Conservation (phyloP, 2,329 filamentous ascomycete species). For the Apiospora aurea region DNA sequence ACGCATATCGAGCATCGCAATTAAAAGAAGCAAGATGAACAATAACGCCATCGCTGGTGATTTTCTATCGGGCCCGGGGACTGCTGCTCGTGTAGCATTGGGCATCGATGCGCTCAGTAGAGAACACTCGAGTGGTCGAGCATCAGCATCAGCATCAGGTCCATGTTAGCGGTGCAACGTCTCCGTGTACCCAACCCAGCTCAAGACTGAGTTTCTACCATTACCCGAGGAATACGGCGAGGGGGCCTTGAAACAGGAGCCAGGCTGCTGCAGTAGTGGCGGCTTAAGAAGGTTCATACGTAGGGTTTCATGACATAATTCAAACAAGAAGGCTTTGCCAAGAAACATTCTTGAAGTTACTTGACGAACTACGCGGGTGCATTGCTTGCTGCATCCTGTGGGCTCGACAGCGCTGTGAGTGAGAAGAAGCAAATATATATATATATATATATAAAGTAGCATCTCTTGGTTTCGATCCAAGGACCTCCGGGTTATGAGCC, state of each 20-base stretch:
- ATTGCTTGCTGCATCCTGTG: no score
- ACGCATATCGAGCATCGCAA: neutral
- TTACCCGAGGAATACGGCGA: neutral
- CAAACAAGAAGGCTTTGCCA: no score
- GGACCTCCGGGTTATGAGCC: conserved; percentile 43
- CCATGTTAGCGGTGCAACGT: neutral
- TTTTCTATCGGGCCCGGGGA: neutral
- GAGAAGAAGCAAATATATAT: neutral
- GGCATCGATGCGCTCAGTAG: neutral
- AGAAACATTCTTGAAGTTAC: no score
- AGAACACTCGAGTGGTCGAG: neutral
- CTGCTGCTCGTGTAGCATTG: conserved; percentile 3
- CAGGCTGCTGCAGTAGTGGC: no score
- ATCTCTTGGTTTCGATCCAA: conserved; percentile 40
- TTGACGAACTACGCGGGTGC: no score
- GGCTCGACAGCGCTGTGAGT: neutral
- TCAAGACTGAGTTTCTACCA: no score
- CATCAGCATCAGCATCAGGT: no score
- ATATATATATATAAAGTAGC: conserved; percentile 34
- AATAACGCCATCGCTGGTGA: neutral
- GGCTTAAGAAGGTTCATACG: no score
- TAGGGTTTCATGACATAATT: no score
- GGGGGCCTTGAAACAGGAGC: no score
- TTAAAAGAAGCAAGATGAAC: neutral
- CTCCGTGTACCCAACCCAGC: no score